These are phyloP conservation scores for Xylariaceae sp. DNA, from an alignment of 2,329 filamentous ascomycete species.

Conservation along the genomic window DNA sequence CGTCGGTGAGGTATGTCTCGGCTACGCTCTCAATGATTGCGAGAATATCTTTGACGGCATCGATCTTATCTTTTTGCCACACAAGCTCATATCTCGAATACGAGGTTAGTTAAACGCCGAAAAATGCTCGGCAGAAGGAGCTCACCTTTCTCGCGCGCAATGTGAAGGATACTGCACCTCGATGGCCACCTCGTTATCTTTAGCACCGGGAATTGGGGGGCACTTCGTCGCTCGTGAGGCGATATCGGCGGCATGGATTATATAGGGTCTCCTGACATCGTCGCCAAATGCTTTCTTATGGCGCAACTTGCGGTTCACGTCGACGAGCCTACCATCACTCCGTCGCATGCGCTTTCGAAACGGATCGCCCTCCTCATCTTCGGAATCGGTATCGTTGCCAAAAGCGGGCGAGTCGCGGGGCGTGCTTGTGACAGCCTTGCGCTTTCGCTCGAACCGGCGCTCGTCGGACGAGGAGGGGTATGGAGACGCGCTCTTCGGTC, in stretches of 20 bases:
- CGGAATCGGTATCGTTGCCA: conserved; percentile 56
- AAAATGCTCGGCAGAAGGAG: conserved; percentile 8
- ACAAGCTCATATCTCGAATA: conserved; percentile 72
- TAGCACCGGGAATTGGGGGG: conserved; percentile 56
- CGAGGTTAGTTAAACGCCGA: conserved; percentile 28
- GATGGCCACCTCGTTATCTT: conserved; percentile 63
- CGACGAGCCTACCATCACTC: conserved; percentile 50
- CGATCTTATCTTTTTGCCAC: conserved; percentile 78
- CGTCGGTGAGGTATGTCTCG: conserved; percentile 77
- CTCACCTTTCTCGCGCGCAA: conserved; percentile 70
- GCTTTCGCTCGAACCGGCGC: conserved; percentile 50
- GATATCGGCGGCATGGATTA: conserved; percentile 67
- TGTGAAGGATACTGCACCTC: conserved; percentile 85
- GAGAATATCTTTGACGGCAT: conserved; percentile 76
- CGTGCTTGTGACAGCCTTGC: conserved; percentile 50
- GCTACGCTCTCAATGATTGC: conserved; percentile 73
- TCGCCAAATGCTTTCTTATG: conserved; percentile 55
- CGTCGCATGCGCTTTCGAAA: conserved; percentile 59
- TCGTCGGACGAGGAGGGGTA: conserved; percentile 44
- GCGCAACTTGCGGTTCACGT: conserved; percentile 55
- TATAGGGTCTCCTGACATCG: conserved; percentile 49
- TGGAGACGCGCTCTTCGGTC: conserved; percentile 49
- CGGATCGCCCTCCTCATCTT: conserved; percentile 58
- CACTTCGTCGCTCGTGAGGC: conserved; percentile 59
- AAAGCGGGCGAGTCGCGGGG: conserved; percentile 54